Evolutionary conservation across 2,329 filamentous ascomycete species (phyloP).

Genomic region (Fusarium buxicola): DNA sequence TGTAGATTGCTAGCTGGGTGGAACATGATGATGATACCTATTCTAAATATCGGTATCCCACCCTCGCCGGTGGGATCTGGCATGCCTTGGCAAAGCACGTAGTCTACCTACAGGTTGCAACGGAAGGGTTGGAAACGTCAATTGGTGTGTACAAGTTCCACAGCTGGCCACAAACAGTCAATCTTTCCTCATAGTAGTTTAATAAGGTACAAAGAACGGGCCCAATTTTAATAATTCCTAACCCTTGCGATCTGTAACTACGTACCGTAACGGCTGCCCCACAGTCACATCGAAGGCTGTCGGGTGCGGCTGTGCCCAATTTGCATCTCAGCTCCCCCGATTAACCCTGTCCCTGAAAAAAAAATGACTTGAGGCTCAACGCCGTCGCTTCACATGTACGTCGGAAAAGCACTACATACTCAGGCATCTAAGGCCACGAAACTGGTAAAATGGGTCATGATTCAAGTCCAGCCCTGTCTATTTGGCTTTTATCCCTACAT

Average conservation of each 20-base stretch:
- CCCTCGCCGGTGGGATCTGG: too few relatives aligned
- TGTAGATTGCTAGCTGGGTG: not conserved
- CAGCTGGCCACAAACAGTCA: too few relatives aligned
- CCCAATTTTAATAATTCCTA: too few relatives aligned
- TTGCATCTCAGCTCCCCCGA: conserved; percentile 1
- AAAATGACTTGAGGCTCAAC: conserved; percentile 12
- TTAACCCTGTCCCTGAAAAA: conserved; percentile 17
- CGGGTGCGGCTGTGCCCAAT: not conserved
- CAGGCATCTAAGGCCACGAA: not conserved
- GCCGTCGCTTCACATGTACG: conserved; percentile 21
- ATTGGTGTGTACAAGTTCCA: too few relatives aligned
- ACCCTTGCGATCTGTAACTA: too few relatives aligned
- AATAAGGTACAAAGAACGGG: too few relatives aligned
- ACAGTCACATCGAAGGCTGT: conserved; percentile 3
- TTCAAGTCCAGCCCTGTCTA: conserved; percentile 5
- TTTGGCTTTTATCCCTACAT: conserved; percentile 10
- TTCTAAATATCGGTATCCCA: conserved; percentile 5
- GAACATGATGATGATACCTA: not conserved
- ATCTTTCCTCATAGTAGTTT: too few relatives aligned
- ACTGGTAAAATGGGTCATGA: conserved; percentile 19
- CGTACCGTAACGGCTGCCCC: conserved; percentile 12
- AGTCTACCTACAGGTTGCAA: too few relatives aligned
- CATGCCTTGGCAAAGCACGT: too few relatives aligned
- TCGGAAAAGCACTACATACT: not conserved
- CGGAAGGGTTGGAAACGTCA: too few relatives aligned